Evolutionary conservation across 768 basidiomycete genomes (phyloP).

Genomic region (Coprinopsis marcescibilis): DNA sequence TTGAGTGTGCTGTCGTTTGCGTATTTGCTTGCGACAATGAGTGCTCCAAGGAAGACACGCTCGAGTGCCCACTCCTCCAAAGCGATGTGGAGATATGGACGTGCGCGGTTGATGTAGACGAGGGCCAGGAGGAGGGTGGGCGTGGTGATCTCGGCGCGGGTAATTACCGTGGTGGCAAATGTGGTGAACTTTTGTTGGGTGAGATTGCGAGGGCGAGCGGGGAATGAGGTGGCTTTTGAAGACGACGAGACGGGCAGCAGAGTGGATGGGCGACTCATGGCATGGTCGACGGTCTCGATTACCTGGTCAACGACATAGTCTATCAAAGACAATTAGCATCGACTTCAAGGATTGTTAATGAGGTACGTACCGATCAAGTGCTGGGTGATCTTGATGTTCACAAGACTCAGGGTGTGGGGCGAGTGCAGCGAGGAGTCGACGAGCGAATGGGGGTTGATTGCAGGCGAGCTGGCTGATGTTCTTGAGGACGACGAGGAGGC

Average conservation of each 20-base stretch:
- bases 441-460: slow-evolving; percentile 43
- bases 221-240: slow-evolving; percentile 29
- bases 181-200: slow-evolving; percentile 53
- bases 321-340: slow-evolving; percentile 22
- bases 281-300: slow-evolving; percentile 69
- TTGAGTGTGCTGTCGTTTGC: slow-evolving; percentile 86
- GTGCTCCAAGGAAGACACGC: slow-evolving; percentile 85
- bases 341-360: background rate
- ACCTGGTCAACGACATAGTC: slow-evolving; percentile 69
- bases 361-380: slow-evolving; percentile 56
- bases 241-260: slow-evolving; percentile 35
- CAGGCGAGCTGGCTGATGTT: slow-evolving; percentile 22
- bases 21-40: slow-evolving; percentile 88
- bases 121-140: slow-evolving; percentile 65
- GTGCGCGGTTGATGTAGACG: slow-evolving; percentile 73
- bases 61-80: slow-evolving; percentile 84
- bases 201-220: slow-evolving; percentile 35
- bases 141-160: slow-evolving; percentile 67
- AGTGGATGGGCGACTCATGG: slow-evolving; percentile 57
- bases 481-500: slow-evolving; percentile 21
- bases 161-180: slow-evolving; percentile 65
- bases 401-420: slow-evolving; percentile 60
- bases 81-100: slow-evolving; percentile 75
- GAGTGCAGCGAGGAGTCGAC: slow-evolving; percentile 61
- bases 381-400: slow-evolving; percentile 57